Evolutionary conservation across 176 grass and related monocot species (phyloP), one percentile per base, ranked within the genome.

Genomic region (Carex cristatella): DNA sequence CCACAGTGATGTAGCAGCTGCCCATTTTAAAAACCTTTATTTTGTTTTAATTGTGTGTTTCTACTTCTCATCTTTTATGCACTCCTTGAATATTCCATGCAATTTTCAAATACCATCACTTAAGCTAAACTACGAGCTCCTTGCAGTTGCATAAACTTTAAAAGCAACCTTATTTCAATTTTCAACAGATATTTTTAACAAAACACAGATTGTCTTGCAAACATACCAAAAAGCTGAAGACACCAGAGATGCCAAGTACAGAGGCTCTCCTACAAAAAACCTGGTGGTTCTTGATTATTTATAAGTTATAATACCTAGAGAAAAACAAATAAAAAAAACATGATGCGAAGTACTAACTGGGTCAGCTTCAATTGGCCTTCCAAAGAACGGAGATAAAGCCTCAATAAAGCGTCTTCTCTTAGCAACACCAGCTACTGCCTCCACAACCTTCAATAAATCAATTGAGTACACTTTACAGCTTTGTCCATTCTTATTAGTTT

Each of bases 211-310:
- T 57, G 75, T 66, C 54, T 12, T 42, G 71, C 9, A 79, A 42
- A 76, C 88, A 87, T 98, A 98, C 95, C 93, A 98, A 86, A 98
- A 95, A 95, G 84, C 89, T 92, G 80, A 98, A 98, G 86, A 89
- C 80, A n/a, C 93, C 91, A 67, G 93, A 89, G 66, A 91, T 86
- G 79, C 82, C 79, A 77, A 98, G 89, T 70, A 98, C 31, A 14
- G 95, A 92, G 56, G 91, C 91, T 85, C 81, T 95, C 90, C 91
- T 91, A 72, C 93, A 98, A 86, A 98, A 92, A 19, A 95, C 94
- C 95, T 98, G 88, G 81, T 79, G 73, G 4, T 78, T 60, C 88
- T n/a, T 3, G 32, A 56, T 79, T 11, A 55, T 85, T 59, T 57
- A 32, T 10, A 71, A 78, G 2, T 57, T 78, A 14, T 84, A 59